A percentile compares a stretch with the other conserved stretches of the same genome.
phyloP scores from a whole-genome alignment of 768 basidiomycete genomes.

The Macrolepiota fuliginosa region DNA sequence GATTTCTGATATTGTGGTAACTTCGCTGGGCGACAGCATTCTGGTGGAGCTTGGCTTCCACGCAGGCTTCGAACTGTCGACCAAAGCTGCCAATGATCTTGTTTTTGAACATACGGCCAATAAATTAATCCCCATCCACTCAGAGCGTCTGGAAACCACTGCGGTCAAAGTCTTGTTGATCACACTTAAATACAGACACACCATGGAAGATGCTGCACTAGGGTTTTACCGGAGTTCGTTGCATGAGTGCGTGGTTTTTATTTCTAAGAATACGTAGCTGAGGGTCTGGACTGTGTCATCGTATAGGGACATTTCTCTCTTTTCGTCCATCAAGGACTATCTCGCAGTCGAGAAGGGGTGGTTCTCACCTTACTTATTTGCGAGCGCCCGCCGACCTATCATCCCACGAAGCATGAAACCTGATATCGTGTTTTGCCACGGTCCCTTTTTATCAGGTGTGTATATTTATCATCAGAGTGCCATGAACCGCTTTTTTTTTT shows the following conservation, averaged over 20 bases:
- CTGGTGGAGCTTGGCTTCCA: slow-evolving; percentile 56
- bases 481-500: not conserved
- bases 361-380: slow-evolving; percentile 67
- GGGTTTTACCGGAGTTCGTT: slow-evolving; percentile 62
- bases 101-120: slow-evolving; percentile 49
- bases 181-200: slow-evolving; percentile 59
- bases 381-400: slow-evolving; percentile 55
- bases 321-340: slow-evolving; percentile 60
- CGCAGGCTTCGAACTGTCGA: slow-evolving; percentile 49
- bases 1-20: slow-evolving; percentile 48
- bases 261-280: not conserved
- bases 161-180: slow-evolving; percentile 54
- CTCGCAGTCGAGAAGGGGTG: slow-evolving; percentile 63
- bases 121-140: slow-evolving; percentile 48
- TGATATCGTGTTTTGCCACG: slow-evolving; percentile 64
- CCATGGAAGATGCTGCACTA: slow-evolving; percentile 54
- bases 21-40: slow-evolving; percentile 53
- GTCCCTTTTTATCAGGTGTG: slow-evolving; percentile 56
- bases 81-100: slow-evolving; percentile 51
- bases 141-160: slow-evolving; percentile 53
- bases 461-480: slow-evolving; percentile 1
- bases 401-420: slow-evolving; percentile 64
- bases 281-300: not conserved
- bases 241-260: slow-evolving; percentile 40
- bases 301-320: slow-evolving; percentile 55